These are phyloP conservation scores for Keithomyces neogunnii DNA, from an alignment of 2,329 filamentous ascomycete genomes.

Conservation along the genomic window DNA sequence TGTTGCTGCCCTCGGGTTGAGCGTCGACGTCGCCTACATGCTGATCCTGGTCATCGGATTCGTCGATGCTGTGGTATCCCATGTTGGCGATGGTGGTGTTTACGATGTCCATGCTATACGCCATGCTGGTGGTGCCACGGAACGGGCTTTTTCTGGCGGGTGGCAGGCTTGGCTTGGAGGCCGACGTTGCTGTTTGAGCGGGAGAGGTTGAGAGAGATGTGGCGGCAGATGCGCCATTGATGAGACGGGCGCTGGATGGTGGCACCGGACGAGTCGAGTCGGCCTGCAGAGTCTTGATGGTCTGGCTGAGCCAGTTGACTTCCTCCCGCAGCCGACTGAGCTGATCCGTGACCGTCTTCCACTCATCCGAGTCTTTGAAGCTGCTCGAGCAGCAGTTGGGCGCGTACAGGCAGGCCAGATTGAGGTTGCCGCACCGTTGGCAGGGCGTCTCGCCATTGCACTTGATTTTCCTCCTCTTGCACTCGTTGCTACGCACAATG, in stretches of 20 bases:
- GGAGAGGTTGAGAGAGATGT: constrained; percentile 31
- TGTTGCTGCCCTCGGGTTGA: constrained; percentile 22
- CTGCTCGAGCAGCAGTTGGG: constrained; percentile 63
- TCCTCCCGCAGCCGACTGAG: constrained; percentile 73
- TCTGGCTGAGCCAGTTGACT: constrained; percentile 67
- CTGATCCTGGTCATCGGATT: constrained; percentile 50
- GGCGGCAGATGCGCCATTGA: constrained; percentile 19
- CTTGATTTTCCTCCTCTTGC: constrained; percentile 68
- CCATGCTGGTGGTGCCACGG: constrained; percentile 75
- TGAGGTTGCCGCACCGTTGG: constrained; percentile 60
- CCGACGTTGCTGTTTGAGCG: constrained; percentile 30
- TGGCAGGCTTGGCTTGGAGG: constrained; percentile 33
- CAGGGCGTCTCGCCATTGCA: constrained; percentile 64
- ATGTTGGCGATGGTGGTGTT: constrained; percentile 82
- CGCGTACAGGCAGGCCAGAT: constrained; percentile 56
- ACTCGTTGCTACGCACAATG: constrained; percentile 52
- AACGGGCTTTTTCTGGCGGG: constrained; percentile 57
- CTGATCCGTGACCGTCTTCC: constrained; percentile 69
- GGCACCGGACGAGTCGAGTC: constrained; percentile 36
- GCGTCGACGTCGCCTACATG: constrained; percentile 11
- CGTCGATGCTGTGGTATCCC: constrained; percentile 65
- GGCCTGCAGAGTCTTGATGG: constrained; percentile 58
- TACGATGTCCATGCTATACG: constrained; percentile 79
- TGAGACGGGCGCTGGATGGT: constrained; percentile 33
- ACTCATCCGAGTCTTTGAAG: constrained; percentile 91